phyloP scores from a whole-genome alignment of 2,329 filamentous ascomycete species.

The Dendrostoma leiphaemia region DNA sequence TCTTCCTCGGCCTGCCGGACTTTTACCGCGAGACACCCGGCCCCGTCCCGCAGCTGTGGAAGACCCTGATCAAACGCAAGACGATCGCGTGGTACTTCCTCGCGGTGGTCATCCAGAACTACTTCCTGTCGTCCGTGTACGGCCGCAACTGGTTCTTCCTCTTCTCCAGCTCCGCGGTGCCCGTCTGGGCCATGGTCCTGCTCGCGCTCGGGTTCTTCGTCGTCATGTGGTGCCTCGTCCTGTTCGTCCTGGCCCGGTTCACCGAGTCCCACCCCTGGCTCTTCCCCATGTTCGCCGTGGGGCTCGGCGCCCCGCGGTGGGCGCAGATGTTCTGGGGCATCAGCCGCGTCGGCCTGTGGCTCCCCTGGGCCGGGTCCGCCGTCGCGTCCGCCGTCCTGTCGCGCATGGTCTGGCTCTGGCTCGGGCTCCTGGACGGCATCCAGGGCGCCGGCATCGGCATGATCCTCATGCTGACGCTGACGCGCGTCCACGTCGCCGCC shows the following conservation, averaged over 20 bases:
- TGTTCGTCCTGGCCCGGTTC: slow-evolving; percentile 51
- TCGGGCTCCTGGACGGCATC: slow-evolving; percentile 62
- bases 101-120: slow-evolving; percentile 63
- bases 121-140: slow-evolving; percentile 64
- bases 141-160: slow-evolving; percentile 67
- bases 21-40: slow-evolving; percentile 66
- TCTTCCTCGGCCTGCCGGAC: slow-evolving; percentile 62
- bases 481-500: slow-evolving; percentile 62
- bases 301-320: slow-evolving; percentile 64
- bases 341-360: slow-evolving; percentile 56
- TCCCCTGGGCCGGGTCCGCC: slow-evolving; percentile 60
- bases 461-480: slow-evolving; percentile 64
- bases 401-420: slow-evolving; percentile 63
- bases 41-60: slow-evolving; percentile 64
- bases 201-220: slow-evolving; percentile 56
- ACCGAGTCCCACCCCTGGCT: slow-evolving; percentile 64
- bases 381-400: slow-evolving; percentile 53
- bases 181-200: slow-evolving; percentile 54
- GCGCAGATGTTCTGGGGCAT: slow-evolving; percentile 67
- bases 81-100: slow-evolving; percentile 67
- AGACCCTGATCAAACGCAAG: slow-evolving; percentile 58
- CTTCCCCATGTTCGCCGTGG: slow-evolving; percentile 65
- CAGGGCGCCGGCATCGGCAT: slow-evolving; percentile 68
- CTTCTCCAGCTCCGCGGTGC: slow-evolving; percentile 55
- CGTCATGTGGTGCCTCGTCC: slow-evolving; percentile 52